These are phyloP conservation scores for Penicillium sp. DNA, from an alignment of 2,329 filamentous ascomycete species.

Conservation along the genomic window DNA sequence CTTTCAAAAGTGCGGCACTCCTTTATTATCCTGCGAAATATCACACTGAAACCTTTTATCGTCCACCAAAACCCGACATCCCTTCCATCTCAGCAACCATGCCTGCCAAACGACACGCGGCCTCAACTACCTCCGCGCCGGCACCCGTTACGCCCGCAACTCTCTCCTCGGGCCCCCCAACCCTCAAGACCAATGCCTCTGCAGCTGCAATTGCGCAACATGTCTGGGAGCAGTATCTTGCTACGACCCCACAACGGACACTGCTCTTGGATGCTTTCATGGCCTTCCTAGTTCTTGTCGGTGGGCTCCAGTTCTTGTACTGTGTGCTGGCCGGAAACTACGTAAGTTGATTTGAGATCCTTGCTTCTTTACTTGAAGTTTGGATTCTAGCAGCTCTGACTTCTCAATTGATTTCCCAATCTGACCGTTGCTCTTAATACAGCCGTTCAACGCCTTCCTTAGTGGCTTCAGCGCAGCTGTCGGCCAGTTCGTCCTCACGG, in stretches of 20 bases:
- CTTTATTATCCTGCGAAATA: background rate
- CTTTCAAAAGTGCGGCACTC: constrained; percentile 1
- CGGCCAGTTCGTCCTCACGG: constrained; percentile 95
- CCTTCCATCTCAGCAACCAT: constrained; percentile 31
- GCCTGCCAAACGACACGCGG: constrained; percentile 38
- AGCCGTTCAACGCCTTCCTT: constrained; percentile 99
- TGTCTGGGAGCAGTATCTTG: constrained; percentile 78
- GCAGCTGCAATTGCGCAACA: constrained; percentile 66
- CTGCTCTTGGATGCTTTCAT: constrained; percentile 94
- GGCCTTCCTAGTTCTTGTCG: constrained; percentile 82
- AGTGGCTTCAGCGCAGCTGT: constrained; percentile 93
- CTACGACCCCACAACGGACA: constrained; percentile 84
- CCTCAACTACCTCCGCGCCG: constrained; percentile 38
- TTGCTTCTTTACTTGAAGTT: too few relatives aligned
- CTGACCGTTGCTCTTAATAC: constrained; percentile 9
- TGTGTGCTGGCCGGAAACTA: constrained; percentile 92
- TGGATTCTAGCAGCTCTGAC: background rate
- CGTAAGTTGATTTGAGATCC: constrained; percentile 64
- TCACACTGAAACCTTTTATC: background rate
- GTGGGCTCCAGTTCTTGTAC: constrained; percentile 91
- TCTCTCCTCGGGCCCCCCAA: constrained; percentile 43
- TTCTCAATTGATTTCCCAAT: background rate
- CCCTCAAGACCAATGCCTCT: constrained; percentile 49
- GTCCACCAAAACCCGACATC: constrained; percentile 38
- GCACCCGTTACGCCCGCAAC: constrained; percentile 34